These are phyloP conservation scores for Aspergillus biplanus DNA, from an alignment of 495 filamentous ascomycete species.

Conservation along the genomic window DNA sequence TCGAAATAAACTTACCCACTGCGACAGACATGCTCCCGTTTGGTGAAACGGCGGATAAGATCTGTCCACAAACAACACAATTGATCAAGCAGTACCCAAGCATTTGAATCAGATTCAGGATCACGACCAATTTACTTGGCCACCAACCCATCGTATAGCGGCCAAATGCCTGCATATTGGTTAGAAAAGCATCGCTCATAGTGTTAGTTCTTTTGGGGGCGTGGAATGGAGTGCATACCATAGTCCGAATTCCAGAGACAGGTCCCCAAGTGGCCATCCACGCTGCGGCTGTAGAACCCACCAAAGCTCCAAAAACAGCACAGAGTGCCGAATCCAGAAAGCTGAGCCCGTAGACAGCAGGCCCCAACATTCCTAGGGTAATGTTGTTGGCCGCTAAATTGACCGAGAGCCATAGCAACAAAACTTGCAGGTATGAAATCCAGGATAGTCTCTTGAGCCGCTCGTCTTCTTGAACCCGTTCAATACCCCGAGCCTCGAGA, in stretches of 20 bases:
- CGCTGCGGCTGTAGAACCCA: slow-evolving; percentile 62
- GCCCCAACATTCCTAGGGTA: slow-evolving; percentile 73
- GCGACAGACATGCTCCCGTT: slow-evolving; percentile 64
- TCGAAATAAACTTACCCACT: slow-evolving; percentile 51
- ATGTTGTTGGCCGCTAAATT: slow-evolving; percentile 80
- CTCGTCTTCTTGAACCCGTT: slow-evolving; percentile 67
- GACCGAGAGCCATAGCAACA: slow-evolving; percentile 73
- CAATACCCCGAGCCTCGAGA: slow-evolving; percentile 75
- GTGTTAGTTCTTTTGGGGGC: too few relatives aligned
- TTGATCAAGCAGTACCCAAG: slow-evolving; percentile 73
- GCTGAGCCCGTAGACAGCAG: slow-evolving; percentile 67
- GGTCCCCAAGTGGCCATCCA: slow-evolving; percentile 79
- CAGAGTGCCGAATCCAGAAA: slow-evolving; percentile 69
- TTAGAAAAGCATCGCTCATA: slow-evolving; percentile 16
- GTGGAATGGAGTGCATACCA: slow-evolving; percentile 47
- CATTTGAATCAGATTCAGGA: slow-evolving; percentile 73
- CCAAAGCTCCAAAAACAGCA: slow-evolving; percentile 63
- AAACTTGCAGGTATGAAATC: slow-evolving; percentile 63
- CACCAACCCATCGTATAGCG: slow-evolving; percentile 81
- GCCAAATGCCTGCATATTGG: slow-evolving; percentile 57
- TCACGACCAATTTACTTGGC: slow-evolving; percentile 72
- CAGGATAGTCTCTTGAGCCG: slow-evolving; percentile 57
- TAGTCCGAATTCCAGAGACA: slow-evolving; percentile 68
- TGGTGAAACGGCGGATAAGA: slow-evolving; percentile 69
- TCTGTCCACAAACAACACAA: slow-evolving; percentile 73